Conservation (phyloP, 2,329 filamentous ascomycete species). For the Arthrobotrys megalospora region DNA sequence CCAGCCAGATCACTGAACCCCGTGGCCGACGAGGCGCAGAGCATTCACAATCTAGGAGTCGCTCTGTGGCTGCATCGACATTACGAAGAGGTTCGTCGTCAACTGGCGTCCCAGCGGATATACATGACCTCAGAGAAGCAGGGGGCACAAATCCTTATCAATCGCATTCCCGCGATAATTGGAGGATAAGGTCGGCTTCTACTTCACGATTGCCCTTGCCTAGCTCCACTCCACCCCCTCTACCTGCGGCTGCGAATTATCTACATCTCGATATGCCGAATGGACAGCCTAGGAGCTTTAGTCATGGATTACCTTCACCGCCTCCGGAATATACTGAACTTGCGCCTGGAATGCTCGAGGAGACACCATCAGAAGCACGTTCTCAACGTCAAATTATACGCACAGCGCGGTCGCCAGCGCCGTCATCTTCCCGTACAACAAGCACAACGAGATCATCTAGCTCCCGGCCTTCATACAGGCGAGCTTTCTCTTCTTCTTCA, state of each 20-base stretch:
- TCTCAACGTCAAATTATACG: conserved; percentile 50
- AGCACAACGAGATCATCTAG: conserved; percentile 42
- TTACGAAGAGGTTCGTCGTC: conserved; percentile 40
- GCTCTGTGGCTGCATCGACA: conserved; percentile 43
- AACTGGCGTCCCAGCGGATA: background rate
- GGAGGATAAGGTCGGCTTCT: conserved; percentile 36
- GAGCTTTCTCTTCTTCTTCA: conserved; percentile 41
- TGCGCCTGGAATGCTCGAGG: conserved; percentile 37
- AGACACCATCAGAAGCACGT: conserved; percentile 9
- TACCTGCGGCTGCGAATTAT: conserved; percentile 23
- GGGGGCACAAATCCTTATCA: conserved; percentile 15
- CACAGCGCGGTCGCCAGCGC: conserved; percentile 17
- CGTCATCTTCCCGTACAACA: background rate
- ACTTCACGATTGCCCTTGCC: conserved; percentile 46
- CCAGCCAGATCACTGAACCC: conserved; percentile 19
- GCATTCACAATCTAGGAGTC: conserved; percentile 35
- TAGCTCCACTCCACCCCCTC: conserved; percentile 34
- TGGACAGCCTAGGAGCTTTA: conserved; percentile 12
- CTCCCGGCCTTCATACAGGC: conserved; percentile 43
- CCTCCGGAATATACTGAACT: conserved; percentile 59
- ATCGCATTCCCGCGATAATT: conserved; percentile 21
- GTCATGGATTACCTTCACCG: conserved; percentile 45
- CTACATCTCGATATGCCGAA: conserved; percentile 30
- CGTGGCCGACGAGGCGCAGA: conserved; percentile 15
- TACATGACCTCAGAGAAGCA: background rate